Percentiles rank a stretch among this genome's conserved stretches.
Conservation (phyloP, 768 basidiomycete species). For the Russula vinacea region DNA sequence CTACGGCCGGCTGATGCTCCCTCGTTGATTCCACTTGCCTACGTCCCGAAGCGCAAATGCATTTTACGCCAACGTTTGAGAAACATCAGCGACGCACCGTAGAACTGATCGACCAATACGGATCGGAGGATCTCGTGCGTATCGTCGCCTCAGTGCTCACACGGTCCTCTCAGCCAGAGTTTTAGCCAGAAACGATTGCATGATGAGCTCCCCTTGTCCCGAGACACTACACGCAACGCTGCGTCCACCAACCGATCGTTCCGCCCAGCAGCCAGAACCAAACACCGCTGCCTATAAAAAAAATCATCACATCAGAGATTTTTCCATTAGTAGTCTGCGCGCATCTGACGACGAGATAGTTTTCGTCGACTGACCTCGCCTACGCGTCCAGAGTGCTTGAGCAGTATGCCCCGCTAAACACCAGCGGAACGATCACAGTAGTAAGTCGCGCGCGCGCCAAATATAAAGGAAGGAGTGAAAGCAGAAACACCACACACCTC, state of each 20-base stretch:
- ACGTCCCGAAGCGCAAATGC: not conserved
- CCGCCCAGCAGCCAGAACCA: conserved; percentile 78
- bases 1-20: conserved; percentile 53
- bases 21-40: conserved; percentile 42
- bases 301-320: no score
- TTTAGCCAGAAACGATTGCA: conserved; percentile 54
- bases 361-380: conserved; percentile 55
- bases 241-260: conserved; percentile 34
- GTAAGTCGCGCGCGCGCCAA: not conserved
- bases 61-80: not conserved
- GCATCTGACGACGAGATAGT: not conserved
- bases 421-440: not conserved
- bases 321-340: no score
- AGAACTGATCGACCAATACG: conserved; percentile 49
- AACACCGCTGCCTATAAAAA: conserved; percentile 57
- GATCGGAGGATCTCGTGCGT: conserved; percentile 52
- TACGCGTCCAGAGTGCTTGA: conserved; percentile 69
- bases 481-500: conserved; percentile 42
- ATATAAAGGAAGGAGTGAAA: not conserved
- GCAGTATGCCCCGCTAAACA: conserved; percentile 71
- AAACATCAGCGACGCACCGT: conserved; percentile 41
- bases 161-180: conserved; percentile 45
- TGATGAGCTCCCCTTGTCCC: conserved; percentile 75
- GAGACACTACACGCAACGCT: conserved; percentile 64
- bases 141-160: conserved; percentile 45